Base-by-base conservation (phyloP, 179 eudicot genomes). In the Beta lomatogona region DNA sequence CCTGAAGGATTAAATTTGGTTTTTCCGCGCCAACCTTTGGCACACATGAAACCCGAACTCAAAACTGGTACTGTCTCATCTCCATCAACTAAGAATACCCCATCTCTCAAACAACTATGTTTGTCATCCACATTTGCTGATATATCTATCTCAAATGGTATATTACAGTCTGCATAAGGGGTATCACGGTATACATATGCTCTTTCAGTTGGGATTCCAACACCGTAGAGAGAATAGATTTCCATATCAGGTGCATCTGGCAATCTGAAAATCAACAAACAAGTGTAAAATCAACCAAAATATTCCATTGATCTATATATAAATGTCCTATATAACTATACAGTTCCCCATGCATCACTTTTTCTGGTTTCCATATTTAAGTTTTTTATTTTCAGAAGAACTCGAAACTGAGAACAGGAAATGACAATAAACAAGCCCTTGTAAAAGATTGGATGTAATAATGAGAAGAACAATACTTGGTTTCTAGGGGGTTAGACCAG, bases 221-320 rank as follows among this genome's bases (percentile, higher is more conserved):
- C 97, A 69, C 99, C 99, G 77, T 96, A 96, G 81, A 96, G 88
- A 3, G 97, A 89, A 82, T 86, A 92, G 44, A 95, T 92, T 82
- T 95, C 98, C 99, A 95, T 89, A 19, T 92, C 96, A 1, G 98
- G 96, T 64, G 99, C 99, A 85, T 90, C 89, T 71, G 99, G 99
- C 77, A 95, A 90, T 85, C 99, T 95, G 91, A 72, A 78, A 83
- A 25, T 77, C 55, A 57, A 53, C 44, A 22, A 41, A 10, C 21
- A 74, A 10, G 69, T 13, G 16, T 10, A 48, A 46, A 48, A 22
- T 60, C 36, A 21, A 25, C 44, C 46, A 45, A 15, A 67, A 59
- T 41, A 9, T 71, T 36, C 41, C 41, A 25, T 36, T 36, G 1
- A 36, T 36, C 41, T 36, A 36, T 2, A 36, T 36, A 36, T 3